Evolutionary conservation across 257 asterid species (phyloP).

Genomic region (Gentiana macrophylla): DNA sequence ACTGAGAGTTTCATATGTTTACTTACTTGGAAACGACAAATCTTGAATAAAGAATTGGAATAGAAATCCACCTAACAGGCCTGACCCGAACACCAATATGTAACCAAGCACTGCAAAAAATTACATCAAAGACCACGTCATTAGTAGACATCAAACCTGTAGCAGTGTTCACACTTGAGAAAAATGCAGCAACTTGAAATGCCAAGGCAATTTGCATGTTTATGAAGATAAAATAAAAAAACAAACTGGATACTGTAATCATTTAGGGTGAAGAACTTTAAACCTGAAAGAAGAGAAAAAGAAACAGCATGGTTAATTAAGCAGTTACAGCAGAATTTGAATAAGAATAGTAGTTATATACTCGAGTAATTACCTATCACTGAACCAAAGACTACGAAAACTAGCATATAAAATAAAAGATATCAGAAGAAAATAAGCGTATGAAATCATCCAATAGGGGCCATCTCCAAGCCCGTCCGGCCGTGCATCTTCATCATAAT

Average conservation of each 20-base stretch:
- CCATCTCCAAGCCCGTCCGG: slow-evolving; percentile 74
- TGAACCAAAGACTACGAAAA: slow-evolving; percentile 85
- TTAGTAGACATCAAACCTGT: slow-evolving; percentile 47
- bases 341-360: slow-evolving; percentile 8
- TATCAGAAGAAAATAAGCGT: slow-evolving; percentile 77
- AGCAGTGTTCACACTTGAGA: slow-evolving; percentile 69
- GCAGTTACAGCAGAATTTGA: slow-evolving; percentile 7
- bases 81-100: slow-evolving; percentile 74
- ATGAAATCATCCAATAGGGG: slow-evolving; percentile 96
- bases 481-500: slow-evolving; percentile 98
- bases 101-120: slow-evolving; percentile 76
- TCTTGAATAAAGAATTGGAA: slow-evolving; percentile 84
- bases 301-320: not conserved
- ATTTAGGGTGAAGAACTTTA: slow-evolving; percentile 76
- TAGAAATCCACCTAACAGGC: slow-evolving; percentile 85
- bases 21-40: slow-evolving; percentile 88
- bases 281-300: slow-evolving; percentile 41
- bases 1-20: not conserved
- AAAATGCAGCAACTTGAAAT: slow-evolving; percentile 74
- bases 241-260: slow-evolving; percentile 87
- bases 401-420: slow-evolving; percentile 62
- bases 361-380: slow-evolving; percentile 42
- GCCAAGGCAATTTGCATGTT: slow-evolving; percentile 89
- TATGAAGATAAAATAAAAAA: slow-evolving; percentile 78
- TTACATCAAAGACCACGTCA: not conserved